Base-by-base conservation (phyloP, 306 rosid genomes). In the Trifolium pratense region DNA sequence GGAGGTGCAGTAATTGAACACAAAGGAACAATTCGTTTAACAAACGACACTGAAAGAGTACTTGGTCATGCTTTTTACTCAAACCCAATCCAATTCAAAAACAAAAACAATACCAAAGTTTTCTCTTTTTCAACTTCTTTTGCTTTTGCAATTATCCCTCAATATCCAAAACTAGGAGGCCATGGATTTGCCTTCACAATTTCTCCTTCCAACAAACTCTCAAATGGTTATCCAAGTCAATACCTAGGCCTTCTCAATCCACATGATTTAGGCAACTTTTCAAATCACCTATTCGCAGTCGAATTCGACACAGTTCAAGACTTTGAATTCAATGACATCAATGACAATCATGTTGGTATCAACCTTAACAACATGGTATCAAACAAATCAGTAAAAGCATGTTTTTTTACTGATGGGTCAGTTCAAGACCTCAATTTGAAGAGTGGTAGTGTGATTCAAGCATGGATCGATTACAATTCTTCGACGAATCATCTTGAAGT, bases 301-400 rank as follows among this genome's bases (percentile, higher is more conserved):
- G 87, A 86, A 48, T 86, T 88, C 40, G 92, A 88, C 71, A 88
- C 90, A 0, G 82, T 82, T 1, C 83, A 70, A 39, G 87, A 89
- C 79, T 68, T 74, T 1, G 87, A 86, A 31, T 84, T 84, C 32
- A 37, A 32, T 0, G 93, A 86, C 70, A 86, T 84, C 74, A 83
- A 84, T 21, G 87, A 86, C 18, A 88, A 86, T 63, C 93, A 88
- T 58, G 85, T 88, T 0, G 90, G 84, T 16, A 48, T 88, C 64
- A 71, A 84, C 62, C 62, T 88, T 2, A 84, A 88, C 66, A 86
- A 63, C 84, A 45, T 82, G 81, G 52, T 2, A 6, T 88, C 90
- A n/a, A 84, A 88, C 73, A 77, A 67, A 52, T 88, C 89, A 0
- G 87, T 78, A 3, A 37, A 73, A n/a, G 87, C 81, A 9, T 45